These are phyloP conservation scores for Acer campestre DNA, from an alignment of 345 rosid genomes.

Conservation along the genomic window DNA sequence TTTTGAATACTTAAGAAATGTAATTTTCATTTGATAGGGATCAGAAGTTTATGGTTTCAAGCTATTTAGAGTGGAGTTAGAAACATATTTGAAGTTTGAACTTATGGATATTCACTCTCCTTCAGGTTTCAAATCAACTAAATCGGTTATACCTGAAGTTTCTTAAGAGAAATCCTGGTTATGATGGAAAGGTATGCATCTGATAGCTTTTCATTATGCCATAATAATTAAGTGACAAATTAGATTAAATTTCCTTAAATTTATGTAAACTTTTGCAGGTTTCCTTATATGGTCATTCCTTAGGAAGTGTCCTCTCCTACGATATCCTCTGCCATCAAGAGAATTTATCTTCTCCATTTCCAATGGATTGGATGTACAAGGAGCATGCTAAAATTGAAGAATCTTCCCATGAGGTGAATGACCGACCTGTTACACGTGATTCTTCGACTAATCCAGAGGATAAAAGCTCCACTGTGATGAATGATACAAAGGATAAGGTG, in stretches of 20 bases:
- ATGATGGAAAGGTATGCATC: slow-evolving; percentile 84
- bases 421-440: slow-evolving; percentile 31
- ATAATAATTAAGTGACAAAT: neutral
- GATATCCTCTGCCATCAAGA: slow-evolving; percentile 99
- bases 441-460: slow-evolving; percentile 31
- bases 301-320: slow-evolving; percentile 97
- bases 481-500: slow-evolving; percentile 28
- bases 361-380: slow-evolving; percentile 72
- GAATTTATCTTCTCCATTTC: slow-evolving; percentile 76
- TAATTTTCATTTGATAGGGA: neutral
- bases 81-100: slow-evolving; percentile 19
- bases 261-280: slow-evolving; percentile 46
- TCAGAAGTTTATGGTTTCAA: neutral
- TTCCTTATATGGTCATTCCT: slow-evolving; percentile 93
- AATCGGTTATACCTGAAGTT: slow-evolving; percentile 78
- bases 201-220: slow-evolving; percentile 18
- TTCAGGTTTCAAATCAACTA: slow-evolving; percentile 89
- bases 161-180: slow-evolving; percentile 83
- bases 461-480: slow-evolving; percentile 27
- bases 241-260: neutral
- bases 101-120: slow-evolving; percentile 18
- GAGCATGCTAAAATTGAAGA: slow-evolving; percentile 44
- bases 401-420: slow-evolving; percentile 26
- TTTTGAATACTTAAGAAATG: neutral
- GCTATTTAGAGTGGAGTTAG: neutral